Evolutionary conservation across 148 eudicot species (phyloP).

Genomic region (Cornus kousa): DNA sequence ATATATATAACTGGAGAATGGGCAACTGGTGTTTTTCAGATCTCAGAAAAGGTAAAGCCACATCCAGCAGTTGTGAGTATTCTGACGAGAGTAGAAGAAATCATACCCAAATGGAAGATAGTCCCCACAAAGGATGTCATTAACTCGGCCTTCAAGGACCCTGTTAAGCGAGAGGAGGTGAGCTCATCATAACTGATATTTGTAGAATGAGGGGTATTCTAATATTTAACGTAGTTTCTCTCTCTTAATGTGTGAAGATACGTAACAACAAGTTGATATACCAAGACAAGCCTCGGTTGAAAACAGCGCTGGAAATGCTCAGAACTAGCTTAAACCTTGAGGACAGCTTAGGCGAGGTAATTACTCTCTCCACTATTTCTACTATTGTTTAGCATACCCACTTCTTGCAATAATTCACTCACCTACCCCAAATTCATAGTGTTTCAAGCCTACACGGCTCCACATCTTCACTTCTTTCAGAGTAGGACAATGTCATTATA

Average conservation of each 20-base stretch:
- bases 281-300: conserved; percentile 89
- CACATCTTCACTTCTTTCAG: too few relatives aligned
- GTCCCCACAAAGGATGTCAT: conserved; percentile 94
- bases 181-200: not conserved
- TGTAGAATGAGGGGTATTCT: not conserved
- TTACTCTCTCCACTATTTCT: not conserved
- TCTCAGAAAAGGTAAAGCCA: conserved; percentile 99
- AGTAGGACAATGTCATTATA: too few relatives aligned
- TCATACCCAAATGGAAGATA: conserved; percentile 98
- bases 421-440: too few relatives aligned
- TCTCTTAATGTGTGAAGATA: conserved; percentile 35
- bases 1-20: not conserved
- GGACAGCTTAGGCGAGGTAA: conserved; percentile 72
- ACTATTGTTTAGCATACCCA: too few relatives aligned
- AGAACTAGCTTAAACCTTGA: conserved; percentile 91
- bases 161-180: conserved; percentile 88
- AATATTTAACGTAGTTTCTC: not conserved
- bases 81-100: conserved; percentile 78
- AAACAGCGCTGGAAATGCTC: conserved; percentile 97
- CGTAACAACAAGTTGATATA: conserved; percentile 82
- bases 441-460: too few relatives aligned
- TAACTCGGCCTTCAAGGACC: conserved; percentile 89
- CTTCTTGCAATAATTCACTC: too few relatives aligned
- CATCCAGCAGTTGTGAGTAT: conserved; percentile 75
- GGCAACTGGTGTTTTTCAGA: conserved; percentile 31